Conservation (phyloP, 805 yeast genomes). For the Cyberlindnera petersonii region DNA sequence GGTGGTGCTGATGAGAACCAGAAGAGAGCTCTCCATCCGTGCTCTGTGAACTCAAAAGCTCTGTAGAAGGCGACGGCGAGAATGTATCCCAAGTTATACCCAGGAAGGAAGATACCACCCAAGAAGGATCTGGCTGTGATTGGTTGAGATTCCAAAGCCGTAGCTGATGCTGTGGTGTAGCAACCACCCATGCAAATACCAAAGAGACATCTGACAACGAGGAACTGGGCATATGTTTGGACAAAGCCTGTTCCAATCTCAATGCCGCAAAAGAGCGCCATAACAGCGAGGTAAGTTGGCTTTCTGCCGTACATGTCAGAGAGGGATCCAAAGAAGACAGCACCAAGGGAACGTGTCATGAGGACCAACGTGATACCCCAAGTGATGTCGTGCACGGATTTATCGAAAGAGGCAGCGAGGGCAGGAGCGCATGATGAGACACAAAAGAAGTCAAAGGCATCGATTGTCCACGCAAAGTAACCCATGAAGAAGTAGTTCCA, state of each 20-base stretch:
- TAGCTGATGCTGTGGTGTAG: constrained; percentile 61
- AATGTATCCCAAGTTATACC: constrained; percentile 64
- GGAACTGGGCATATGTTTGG: constrained; percentile 52
- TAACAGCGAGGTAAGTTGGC: constrained; percentile 56
- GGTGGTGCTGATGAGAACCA: constrained; percentile 76
- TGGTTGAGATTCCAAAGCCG: constrained; percentile 66
- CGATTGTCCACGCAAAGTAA: constrained; percentile 66
- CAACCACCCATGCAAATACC: constrained; percentile 74
- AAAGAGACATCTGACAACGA: constrained; percentile 59
- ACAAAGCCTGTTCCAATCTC: constrained; percentile 68
- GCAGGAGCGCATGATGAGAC: constrained; percentile 51
- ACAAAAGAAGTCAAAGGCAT: constrained; percentile 67
- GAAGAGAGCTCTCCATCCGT: constrained; percentile 67
- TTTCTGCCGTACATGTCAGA: constrained; percentile 66
- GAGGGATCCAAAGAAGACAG: constrained; percentile 56
- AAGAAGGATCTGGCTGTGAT: constrained; percentile 53
- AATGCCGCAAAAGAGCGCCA: constrained; percentile 46
- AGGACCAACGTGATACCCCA: constrained; percentile 74
- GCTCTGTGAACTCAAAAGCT: constrained; percentile 48
- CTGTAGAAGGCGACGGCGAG: constrained; percentile 62
- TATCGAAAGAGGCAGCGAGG: constrained; percentile 46
- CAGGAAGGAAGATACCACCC: constrained; percentile 55
- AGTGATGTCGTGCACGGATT: constrained; percentile 46
- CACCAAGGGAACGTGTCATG: constrained; percentile 68
- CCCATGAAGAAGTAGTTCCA: constrained; percentile 63